Conservation (phyloP, 176 grass and related monocot genomes). For the Puccinellia tenuiflora region DNA sequence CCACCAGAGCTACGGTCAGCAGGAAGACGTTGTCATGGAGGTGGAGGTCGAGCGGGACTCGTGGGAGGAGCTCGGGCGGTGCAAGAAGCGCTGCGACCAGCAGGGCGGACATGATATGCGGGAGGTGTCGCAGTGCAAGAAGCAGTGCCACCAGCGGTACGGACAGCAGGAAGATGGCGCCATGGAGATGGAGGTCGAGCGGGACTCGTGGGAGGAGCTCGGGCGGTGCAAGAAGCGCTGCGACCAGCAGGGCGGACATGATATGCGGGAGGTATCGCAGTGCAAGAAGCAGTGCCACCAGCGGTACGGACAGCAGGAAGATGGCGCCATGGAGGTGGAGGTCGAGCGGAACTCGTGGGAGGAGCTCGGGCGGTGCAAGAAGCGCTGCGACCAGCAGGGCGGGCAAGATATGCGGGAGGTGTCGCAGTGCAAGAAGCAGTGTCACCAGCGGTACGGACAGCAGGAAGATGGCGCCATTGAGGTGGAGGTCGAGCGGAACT, state of each 20-base stretch:
- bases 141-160: background rate
- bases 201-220: background rate
- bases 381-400: slow-evolving; percentile 9
- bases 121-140: background rate
- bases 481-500: background rate
- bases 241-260: background rate
- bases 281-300: background rate
- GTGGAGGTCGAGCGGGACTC: background rate
- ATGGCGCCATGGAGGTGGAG: background rate
- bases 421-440: slow-evolving; percentile 14
- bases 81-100: slow-evolving; percentile 17
- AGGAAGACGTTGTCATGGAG: background rate
- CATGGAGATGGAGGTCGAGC: background rate
- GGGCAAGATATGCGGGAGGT: no score
- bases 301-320: no score
- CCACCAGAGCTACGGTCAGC: background rate
- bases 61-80: background rate
- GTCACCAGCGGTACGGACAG: background rate
- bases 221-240: slow-evolving; percentile 19
- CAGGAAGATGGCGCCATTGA: background rate
- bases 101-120: background rate
- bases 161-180: background rate
- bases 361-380: background rate
- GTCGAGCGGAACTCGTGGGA: background rate
- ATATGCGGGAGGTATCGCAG: background rate